Conservation (phyloP, 1,284 basidiomycete species). For the Ustilago cynodontis region DNA sequence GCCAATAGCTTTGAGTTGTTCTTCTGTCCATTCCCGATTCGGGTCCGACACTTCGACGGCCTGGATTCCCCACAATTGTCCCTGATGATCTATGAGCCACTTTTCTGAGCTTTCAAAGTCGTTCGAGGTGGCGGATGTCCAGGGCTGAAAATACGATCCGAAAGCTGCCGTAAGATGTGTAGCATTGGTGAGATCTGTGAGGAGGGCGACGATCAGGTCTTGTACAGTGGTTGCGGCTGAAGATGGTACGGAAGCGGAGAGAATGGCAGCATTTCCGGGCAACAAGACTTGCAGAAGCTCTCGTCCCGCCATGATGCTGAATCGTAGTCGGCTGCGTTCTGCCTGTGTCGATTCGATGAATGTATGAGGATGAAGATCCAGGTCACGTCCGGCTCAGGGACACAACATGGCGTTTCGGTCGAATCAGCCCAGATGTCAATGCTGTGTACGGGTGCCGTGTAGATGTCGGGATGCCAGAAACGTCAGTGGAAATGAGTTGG, state of each 20-base stretch:
- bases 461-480: too few species aligned
- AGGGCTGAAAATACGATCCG: constrained; percentile 48
- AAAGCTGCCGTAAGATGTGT: constrained; percentile 47
- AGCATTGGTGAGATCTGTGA: constrained; percentile 49
- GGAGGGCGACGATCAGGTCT: constrained; percentile 48
- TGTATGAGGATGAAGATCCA: background rate
- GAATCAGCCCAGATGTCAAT: background rate
- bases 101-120: constrained; percentile 47
- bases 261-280: constrained; percentile 52
- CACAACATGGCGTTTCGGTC: background rate
- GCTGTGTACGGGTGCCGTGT: background rate
- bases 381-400: background rate
- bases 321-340: background rate
- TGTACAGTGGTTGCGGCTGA: constrained; percentile 31
- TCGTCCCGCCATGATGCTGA: constrained; percentile 30
- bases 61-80: constrained; percentile 56
- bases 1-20: constrained; percentile 41
- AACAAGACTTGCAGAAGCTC: constrained; percentile 58
- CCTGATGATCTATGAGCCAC: constrained; percentile 54
- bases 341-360: background rate
- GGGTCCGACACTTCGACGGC: constrained; percentile 38
- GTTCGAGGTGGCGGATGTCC: constrained; percentile 41
- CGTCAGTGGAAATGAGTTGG: background rate
- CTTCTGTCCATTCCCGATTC: constrained; percentile 56
- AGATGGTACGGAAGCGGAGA: constrained; percentile 51